phyloP scores from a whole-genome alignment of 352 stramenopile genomes.

The Plasmopara muralis region DNA sequence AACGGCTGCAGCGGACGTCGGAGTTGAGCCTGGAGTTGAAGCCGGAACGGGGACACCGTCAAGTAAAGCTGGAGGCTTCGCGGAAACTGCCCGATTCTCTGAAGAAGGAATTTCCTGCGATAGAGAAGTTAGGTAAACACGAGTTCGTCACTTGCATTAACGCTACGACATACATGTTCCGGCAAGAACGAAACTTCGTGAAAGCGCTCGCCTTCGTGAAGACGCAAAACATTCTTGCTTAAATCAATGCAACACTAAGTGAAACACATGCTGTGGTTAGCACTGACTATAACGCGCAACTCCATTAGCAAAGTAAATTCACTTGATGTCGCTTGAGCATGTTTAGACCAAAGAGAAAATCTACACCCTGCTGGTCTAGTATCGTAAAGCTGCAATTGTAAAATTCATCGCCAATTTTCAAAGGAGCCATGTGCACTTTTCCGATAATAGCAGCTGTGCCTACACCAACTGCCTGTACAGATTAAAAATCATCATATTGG shows the following conservation, averaged over 20 bases:
- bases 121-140: not conserved
- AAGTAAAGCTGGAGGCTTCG: slow-evolving; percentile 18
- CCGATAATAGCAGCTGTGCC: slow-evolving; percentile 96
- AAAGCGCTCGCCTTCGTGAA: slow-evolving; percentile 53
- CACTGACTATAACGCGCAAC: not conserved
- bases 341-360: slow-evolving; percentile 97
- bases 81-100: slow-evolving; percentile 33
- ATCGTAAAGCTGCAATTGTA: slow-evolving; percentile 95
- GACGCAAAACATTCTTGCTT: slow-evolving; percentile 81
- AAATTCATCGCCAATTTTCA: slow-evolving; percentile 87
- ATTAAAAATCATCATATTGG: slow-evolving; percentile 5
- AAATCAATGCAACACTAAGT: slow-evolving; percentile 94
- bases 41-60: slow-evolving; percentile 22
- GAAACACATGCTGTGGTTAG: slow-evolving; percentile 7
- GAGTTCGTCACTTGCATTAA: not conserved
- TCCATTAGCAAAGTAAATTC: not conserved
- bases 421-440: slow-evolving; percentile 88
- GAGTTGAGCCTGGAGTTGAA: slow-evolving; percentile 18
- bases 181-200: slow-evolving; percentile 84
- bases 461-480: slow-evolving; percentile 86
- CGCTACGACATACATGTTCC: slow-evolving; percentile 54
- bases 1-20: slow-evolving; percentile 7
- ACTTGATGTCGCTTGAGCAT: slow-evolving; percentile 97
- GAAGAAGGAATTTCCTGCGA: slow-evolving; percentile 68
- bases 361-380: slow-evolving; percentile 89